Base-by-base conservation (phyloP, 2,329 filamentous ascomycete genomes). In the Xylaria arbuscula region DNA sequence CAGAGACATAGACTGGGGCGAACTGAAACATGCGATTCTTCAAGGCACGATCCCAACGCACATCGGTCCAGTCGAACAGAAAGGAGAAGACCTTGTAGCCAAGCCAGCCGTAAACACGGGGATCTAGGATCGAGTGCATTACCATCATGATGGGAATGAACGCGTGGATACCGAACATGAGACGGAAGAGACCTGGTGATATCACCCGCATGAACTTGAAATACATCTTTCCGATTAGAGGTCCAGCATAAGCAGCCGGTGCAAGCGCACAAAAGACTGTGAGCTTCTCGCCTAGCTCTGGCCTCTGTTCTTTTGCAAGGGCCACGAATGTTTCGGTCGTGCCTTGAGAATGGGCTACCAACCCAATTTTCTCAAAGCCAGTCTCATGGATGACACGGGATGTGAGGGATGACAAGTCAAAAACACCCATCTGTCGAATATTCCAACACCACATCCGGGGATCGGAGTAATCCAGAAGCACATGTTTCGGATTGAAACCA, bases 381-480 rank as follows among this genome's bases (percentile, higher is more conserved):
- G 94, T 98, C 80, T 97, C 92, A 47, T 85, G 86, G 1, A 97
- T 85, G 0, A 98, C 93, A 6, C 93, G 89, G 0, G 91, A 93
- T 1, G 92, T 87, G 40, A 98, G 85, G 0, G 94, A 94, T 0
- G 94, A 87, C 2, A 98, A 85, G 77, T 98, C 95, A 77, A 97
- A 89, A 0, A 94, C 90, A 3, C 94, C 95, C 92, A 98, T 97
- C 76, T 97, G 93, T 0, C 93, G 89, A 64, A 98, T 97, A 72
- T 97, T 97, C 95, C 95, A 98, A 48, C 90, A 89, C 95, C 95
- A 98, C 93, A 98, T 97, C 36, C 94, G 88, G 1, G 95, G 94
- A 76, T 98, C 95, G 2, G 83, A 83, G 72, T 92, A 89, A 1
- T 88, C 81, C 47, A 98, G 86, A 24, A 90, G 81, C 2, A 85